phyloP scores from a whole-genome alignment of 352 stramenopile genomes.

The Thalassiosira hispida region DNA sequence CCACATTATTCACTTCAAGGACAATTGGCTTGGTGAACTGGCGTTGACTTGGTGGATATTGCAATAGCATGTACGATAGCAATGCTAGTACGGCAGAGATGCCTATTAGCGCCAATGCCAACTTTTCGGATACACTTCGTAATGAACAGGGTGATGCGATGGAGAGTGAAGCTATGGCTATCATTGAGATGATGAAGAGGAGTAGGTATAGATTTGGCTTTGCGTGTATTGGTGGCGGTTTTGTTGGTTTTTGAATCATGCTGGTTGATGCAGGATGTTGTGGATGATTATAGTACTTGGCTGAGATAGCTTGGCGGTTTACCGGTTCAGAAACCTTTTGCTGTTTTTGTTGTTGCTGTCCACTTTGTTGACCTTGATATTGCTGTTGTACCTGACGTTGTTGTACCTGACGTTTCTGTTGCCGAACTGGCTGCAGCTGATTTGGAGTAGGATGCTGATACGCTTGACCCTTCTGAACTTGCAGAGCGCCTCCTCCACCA shows the following conservation, averaged over 20 bases:
- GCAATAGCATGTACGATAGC: not conserved
- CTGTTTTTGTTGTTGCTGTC: not conserved
- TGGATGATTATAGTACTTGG: not conserved
- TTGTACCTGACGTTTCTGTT: too few species aligned
- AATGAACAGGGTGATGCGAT: not conserved
- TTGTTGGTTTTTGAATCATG: not conserved
- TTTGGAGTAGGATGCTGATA: too few species aligned
- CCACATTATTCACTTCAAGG: not conserved
- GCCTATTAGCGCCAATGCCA: not conserved
- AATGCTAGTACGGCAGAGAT: constrained; percentile 6
- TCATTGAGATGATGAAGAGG: constrained; percentile 11
- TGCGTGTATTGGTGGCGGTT: not conserved
- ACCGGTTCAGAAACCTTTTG: too few species aligned
- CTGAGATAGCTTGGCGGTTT: too few species aligned
- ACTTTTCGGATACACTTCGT: not conserved
- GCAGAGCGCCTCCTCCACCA: too few species aligned
- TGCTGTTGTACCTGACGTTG: not conserved
- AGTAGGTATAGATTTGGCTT: constrained; percentile 19
- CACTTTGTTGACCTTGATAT: not conserved
- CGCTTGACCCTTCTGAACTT: too few species aligned
- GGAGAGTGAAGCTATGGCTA: constrained; percentile 13
- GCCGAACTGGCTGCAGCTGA: too few species aligned
- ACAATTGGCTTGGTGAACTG: not conserved
- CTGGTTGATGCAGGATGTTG: not conserved
- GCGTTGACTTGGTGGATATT: not conserved